Evolutionary conservation across 106 monocot genomes (phyloP).

Genomic region (Allium fistulosum): DNA sequence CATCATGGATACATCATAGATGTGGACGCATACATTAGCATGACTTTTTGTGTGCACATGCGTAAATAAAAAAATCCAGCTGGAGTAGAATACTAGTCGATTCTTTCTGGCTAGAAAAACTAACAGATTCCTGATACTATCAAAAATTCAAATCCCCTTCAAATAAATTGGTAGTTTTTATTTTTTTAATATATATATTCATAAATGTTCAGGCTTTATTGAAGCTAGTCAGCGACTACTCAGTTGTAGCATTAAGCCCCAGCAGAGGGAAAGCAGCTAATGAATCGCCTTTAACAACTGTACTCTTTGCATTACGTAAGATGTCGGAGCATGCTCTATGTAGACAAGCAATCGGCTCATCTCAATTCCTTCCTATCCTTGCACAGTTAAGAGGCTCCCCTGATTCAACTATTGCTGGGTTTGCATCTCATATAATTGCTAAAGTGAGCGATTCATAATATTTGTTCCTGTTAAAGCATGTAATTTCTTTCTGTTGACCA

Average conservation of each 20-base stretch:
- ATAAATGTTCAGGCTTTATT: conserved; percentile 52
- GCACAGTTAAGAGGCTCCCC: conserved; percentile 50
- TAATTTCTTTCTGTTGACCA: no score
- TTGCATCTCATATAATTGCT: conserved; percentile 48
- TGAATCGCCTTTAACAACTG: conserved; percentile 71
- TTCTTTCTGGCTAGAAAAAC: no score
- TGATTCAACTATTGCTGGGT: conserved; percentile 49
- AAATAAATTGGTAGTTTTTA: no score
- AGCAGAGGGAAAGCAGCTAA: conserved; percentile 54
- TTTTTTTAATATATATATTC: no score
- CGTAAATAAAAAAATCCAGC: no score
- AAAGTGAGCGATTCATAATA: conserved; percentile 34
- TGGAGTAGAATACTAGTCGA: no score
- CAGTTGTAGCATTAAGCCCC: conserved; percentile 47
- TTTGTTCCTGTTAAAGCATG: no score
- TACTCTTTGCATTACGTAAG: conserved; percentile 78
- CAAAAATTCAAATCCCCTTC: no score
- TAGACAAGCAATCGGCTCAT: conserved; percentile 54
- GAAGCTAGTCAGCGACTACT: conserved; percentile 66
- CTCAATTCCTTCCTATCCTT: conserved; percentile 48
- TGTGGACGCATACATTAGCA: no score
- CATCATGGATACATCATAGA: no score
- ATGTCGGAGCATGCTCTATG: conserved; percentile 85
- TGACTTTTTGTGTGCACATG: no score
- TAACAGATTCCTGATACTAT: no score